Base-by-base conservation (phyloP, 169 alveolate species). In the Eimeria brunetti region DNA sequence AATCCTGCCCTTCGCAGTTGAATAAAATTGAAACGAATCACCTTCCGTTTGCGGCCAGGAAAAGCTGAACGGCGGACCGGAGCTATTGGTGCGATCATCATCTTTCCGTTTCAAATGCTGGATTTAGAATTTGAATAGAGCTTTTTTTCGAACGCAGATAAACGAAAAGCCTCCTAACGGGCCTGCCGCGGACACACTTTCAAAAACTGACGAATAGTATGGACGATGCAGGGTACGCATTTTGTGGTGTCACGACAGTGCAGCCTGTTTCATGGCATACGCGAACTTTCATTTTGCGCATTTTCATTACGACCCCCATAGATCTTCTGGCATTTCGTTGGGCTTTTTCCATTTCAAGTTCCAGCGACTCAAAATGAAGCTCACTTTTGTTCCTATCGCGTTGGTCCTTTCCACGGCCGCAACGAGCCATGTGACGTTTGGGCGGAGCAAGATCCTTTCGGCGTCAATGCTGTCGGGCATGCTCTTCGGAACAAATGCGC, bases 401-500 rank as follows among this genome's bases (percentile, higher is more conserved):
- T 49, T 83, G 18, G 76, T 83, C 38, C 75, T 83, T 33, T 83
- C 75, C 76, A 53, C 90, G 20, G 36, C 53, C 76, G 22, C 30
- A 11, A 83, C 90, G 12, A 51, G 56, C 75, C 75, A 51, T 53
- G 90, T 83, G 44, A 24, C 11, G 51, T 76, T n/a, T 51, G 90
- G 22, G 41, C 90, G 53, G 53, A 30, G 90, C 90, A 83, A 83
- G 90, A 83, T 83, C 56, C 75, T 83, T 62, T 49, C 60, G 51
- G 67, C 90, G 56, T 83, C 90, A 5, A 53, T 83, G 90, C 76
- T 83, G 41, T 83, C 90, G 51, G 90, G 90, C 76, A 83, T 83
- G 90, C 38, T 83, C 75, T 83, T 83, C 38, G 75, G 75, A 83
- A 83, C 90, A 38, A 83, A 56, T 53, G 5, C 90, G 0, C 90